Conservation (phyloP, 2,329 filamentous ascomycete species). For the Ophiostoma montium region DNA sequence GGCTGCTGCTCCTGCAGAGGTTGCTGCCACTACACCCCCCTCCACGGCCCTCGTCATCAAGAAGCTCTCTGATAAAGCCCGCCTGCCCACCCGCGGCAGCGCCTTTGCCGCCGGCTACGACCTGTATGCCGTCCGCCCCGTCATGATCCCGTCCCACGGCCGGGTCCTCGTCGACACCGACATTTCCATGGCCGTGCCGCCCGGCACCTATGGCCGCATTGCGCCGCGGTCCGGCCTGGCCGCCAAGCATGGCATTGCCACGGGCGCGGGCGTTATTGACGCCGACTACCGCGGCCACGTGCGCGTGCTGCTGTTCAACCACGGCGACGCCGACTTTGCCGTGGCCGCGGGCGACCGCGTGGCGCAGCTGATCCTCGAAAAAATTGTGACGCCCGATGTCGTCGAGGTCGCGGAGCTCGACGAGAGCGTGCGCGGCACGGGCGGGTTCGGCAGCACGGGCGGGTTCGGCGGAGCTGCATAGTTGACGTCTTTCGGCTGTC, state of each 20-base stretch:
- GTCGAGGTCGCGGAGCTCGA: constrained; percentile 79
- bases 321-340: constrained; percentile 65
- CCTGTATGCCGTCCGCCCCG: constrained; percentile 65
- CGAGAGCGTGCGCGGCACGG: constrained; percentile 78
- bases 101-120: constrained; percentile 90
- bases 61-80: constrained; percentile 69
- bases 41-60: constrained; percentile 57
- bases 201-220: constrained; percentile 80
- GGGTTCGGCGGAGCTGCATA: no score
- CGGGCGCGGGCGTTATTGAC: constrained; percentile 91
- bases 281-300: constrained; percentile 92
- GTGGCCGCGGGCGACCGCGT: constrained; percentile 79
- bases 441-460: constrained; percentile 85
- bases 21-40: constrained; percentile 11
- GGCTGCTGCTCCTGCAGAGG: constrained; percentile 9
- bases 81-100: constrained; percentile 74
- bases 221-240: constrained; percentile 86
- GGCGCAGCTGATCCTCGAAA: constrained; percentile 86
- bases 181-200: constrained; percentile 79
- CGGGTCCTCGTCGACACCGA: constrained; percentile 84
- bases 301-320: constrained; percentile 91
- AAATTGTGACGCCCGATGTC: constrained; percentile 87
- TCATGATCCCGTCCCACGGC: constrained; percentile 64
- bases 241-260: constrained; percentile 90
- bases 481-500: no score